Evolutionary conservation across 495 filamentous ascomycete genomes (phyloP), one percentile per base, ranked within the genome.

Genomic region (Sphaerosporella brunnea): DNA sequence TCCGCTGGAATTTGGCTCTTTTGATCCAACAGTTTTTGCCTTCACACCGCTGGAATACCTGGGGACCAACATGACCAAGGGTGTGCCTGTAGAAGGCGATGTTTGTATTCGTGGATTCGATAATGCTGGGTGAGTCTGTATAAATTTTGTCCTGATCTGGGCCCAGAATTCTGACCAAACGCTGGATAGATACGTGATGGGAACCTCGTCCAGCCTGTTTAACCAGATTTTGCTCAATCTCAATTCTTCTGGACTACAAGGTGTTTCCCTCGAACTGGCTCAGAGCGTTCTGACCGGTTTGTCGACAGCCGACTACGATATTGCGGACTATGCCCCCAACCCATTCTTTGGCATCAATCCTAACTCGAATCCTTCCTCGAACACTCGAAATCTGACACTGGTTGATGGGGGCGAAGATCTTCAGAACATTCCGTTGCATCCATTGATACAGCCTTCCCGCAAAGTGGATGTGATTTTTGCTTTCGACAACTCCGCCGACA

Each of bases 381-480:
- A 63, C 25, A 63, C 69, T 5, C 49, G 58, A 23, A 63, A 72
- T 39, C 73, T 96, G 19, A 80, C 79, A 24, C 71, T 95, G 16
- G 81, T 88, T 13, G 87, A 95, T 59, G 87, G 88, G 25, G 88
- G 87, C 36, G 72, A 82, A 59, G 88, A 94, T 59, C 57, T 75
- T 16, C 82, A 96, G 59, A 94, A 94, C 62, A 75, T 94, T 41
- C 87, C 88, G 0, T 69, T 94, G 1, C 72, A 85, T 52, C 90
- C 90, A 0, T 71, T 88, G 3, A 81, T 93, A 56, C 84, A 93
- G 54, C 83, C 84, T 0, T 25, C 62, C 23, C 81, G 88, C 21
- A 52, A 71, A 35, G 78, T 96, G 42, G 90, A 95, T 61, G 80
- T 93, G 20, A 85, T 95, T 61, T 93, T 95, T 61, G 88, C 87